Evolutionary conservation across 345 rosid species (phyloP).

Genomic region (Brassica carinata): DNA sequence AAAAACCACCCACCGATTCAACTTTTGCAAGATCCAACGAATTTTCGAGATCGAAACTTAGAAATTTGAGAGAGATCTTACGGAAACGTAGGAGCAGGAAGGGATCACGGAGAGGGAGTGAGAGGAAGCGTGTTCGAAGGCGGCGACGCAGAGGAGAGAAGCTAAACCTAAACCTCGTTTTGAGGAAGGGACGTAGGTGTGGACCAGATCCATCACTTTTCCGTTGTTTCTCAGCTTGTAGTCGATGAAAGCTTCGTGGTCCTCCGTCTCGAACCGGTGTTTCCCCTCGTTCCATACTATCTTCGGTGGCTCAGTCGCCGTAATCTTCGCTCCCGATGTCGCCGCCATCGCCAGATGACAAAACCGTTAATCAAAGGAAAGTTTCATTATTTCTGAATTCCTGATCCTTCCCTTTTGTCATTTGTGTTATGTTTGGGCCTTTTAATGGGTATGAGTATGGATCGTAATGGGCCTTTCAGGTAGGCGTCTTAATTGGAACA

Average conservation of each 20-base stretch:
- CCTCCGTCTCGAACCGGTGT: slow-evolving; percentile 81
- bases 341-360: slow-evolving; percentile 30
- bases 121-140: slow-evolving; percentile 70
- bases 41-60: background rate
- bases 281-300: slow-evolving; percentile 61
- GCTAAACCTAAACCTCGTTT: slow-evolving; percentile 88
- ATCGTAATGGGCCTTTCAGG: slow-evolving; percentile 11
- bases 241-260: slow-evolving; percentile 70
- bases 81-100: slow-evolving; percentile 87
- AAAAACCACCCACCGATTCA: background rate
- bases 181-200: slow-evolving; percentile 77
- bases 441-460: background rate
- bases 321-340: slow-evolving; percentile 5
- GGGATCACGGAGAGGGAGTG: slow-evolving; percentile 70
- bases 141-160: slow-evolving; percentile 77
- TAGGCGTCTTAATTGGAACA: background rate
- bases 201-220: slow-evolving; percentile 70
- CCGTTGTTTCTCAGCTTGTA: slow-evolving; percentile 60
- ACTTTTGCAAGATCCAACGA: background rate
- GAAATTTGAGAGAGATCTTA: background rate
- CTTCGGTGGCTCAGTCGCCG: slow-evolving; percentile 47
- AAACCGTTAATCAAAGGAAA: background rate
- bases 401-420: background rate
- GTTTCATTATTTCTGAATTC: background rate
- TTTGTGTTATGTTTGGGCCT: background rate